Evolutionary conservation across 2,329 filamentous ascomycete genomes (phyloP).

Genomic region (Xylariales sp.): DNA sequence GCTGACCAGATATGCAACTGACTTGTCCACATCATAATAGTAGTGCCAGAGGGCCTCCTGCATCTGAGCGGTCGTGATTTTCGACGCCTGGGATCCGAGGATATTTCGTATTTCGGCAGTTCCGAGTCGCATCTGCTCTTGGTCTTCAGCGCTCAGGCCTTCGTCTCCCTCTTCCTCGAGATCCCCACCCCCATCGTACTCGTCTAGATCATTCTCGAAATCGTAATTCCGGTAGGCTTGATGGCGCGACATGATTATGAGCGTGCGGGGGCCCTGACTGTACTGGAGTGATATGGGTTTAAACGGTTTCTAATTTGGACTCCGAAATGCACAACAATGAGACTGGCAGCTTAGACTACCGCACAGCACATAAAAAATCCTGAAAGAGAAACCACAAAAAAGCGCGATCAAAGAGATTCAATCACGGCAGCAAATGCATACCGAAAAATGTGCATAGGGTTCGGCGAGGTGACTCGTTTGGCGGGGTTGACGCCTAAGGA

Average conservation of each 20-base stretch:
- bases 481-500: constrained; percentile 6
- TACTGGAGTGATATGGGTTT: background rate
- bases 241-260: constrained; percentile 39
- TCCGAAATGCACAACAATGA: background rate
- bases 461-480: background rate
- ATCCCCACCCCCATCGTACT: constrained; percentile 41
- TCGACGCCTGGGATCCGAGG: constrained; percentile 56
- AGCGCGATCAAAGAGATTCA: background rate
- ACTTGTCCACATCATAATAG: constrained; percentile 87
- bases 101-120: constrained; percentile 62
- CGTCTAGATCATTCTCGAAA: constrained; percentile 46
- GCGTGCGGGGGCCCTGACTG: background rate
- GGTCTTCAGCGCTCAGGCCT: constrained; percentile 31
- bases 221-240: constrained; percentile 43
- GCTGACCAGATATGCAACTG: constrained; percentile 74
- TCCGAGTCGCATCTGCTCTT: constrained; percentile 52
- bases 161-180: constrained; percentile 39
- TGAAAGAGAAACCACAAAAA: background rate
- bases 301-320: background rate
- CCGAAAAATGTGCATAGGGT: background rate
- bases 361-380: no score
- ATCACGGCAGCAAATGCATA: background rate
- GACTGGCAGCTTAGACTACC: background rate
- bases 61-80: constrained; percentile 62
- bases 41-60: constrained; percentile 93